These are phyloP conservation scores for Sporothrix variecibatus DNA, from an alignment of 2,329 filamentous ascomycete genomes.

Conservation along the genomic window DNA sequence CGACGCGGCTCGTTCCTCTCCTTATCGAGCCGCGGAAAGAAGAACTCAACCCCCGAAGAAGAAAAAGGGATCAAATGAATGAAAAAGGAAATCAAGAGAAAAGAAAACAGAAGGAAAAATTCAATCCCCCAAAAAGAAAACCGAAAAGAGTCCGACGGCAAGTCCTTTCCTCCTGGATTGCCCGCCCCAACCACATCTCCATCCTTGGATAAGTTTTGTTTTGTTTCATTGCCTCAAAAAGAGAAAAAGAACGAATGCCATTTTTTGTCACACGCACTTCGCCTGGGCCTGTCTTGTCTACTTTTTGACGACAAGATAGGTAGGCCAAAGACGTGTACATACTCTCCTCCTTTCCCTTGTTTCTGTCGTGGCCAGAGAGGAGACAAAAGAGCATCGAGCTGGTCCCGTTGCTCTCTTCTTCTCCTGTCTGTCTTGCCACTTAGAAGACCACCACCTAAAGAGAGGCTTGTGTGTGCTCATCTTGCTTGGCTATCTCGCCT, in stretches of 20 bases:
- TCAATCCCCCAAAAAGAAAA: background rate
- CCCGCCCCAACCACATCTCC: background rate
- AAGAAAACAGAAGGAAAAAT: background rate
- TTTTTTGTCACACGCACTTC: slow-evolving; percentile 11
- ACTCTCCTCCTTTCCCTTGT: background rate
- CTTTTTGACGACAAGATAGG: background rate
- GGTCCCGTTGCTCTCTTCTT: slow-evolving; percentile 15
- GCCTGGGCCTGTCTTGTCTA: background rate
- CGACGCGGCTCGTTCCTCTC: slow-evolving; percentile 23
- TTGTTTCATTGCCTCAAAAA: slow-evolving; percentile 22
- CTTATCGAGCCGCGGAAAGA: slow-evolving; percentile 25
- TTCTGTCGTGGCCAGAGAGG: slow-evolving; percentile 14
- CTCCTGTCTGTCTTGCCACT: background rate
- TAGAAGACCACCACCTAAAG: background rate
- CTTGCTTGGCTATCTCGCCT: slow-evolving; percentile 3
- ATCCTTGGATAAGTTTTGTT: slow-evolving; percentile 33
- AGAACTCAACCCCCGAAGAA: background rate
- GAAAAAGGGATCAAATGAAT: slow-evolving; percentile 6
- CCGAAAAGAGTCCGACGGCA: slow-evolving; percentile 13
- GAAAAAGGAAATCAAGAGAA: slow-evolving; percentile 9
- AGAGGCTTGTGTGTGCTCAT: background rate
- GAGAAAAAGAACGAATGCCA: background rate
- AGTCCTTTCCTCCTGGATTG: slow-evolving; percentile 14
- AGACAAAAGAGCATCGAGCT: slow-evolving; percentile 9
- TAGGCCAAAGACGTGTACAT: background rate